Base-by-base conservation (phyloP, 352 stramenopile genomes). In the Thraustochytrium striatum region DNA sequence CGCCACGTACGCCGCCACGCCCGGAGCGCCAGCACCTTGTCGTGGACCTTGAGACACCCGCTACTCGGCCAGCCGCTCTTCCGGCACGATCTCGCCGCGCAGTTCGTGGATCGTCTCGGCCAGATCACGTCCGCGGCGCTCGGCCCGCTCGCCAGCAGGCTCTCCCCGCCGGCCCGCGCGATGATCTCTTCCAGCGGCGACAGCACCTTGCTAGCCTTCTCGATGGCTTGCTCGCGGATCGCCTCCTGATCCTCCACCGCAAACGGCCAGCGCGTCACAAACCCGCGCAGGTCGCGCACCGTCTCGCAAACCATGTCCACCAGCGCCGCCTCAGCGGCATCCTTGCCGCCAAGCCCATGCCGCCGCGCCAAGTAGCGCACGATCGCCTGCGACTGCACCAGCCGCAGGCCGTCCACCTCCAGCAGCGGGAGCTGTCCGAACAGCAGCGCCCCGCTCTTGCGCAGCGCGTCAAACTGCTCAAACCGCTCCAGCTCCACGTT, bases 381-480 rank as follows among this genome's bases (percentile, higher is more conserved):
- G n/a, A 53, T 53, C 28, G 59, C 59, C 33, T 38, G 13, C 9
- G 59, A 70, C 59, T 70, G 59, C 16, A 30, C 32, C 9, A 57
- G 32, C 5, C 39, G 16, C 59, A 13, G 7, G 7, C 59, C 59
- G 35, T 70, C 59, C 59, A 70, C 7, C 39, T 70, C 59, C 8
- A 70, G 39, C 59, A 70, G 25, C 39, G 59, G 59, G 7, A 70
- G 7, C 35, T 70, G 59, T 11, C 32, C 59, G 9, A 68, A 70
- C 7, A 53, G 33, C 35, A 70, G 55, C 32, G 16, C 32, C 8
- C 55, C 55, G 32, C 25, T 62, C 55, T 8, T 21, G 8, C 21
- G 8, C 8, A 62, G 55, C 55, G 8, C 55, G 8, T 62, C 8
- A n/a, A 62, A 62, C 55, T 62, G 25, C 55, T 62, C 55, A n/a